These are phyloP conservation scores for Stenogyne calaminthoides DNA, from an alignment of 305 asterid species.

Conservation along the genomic window DNA sequence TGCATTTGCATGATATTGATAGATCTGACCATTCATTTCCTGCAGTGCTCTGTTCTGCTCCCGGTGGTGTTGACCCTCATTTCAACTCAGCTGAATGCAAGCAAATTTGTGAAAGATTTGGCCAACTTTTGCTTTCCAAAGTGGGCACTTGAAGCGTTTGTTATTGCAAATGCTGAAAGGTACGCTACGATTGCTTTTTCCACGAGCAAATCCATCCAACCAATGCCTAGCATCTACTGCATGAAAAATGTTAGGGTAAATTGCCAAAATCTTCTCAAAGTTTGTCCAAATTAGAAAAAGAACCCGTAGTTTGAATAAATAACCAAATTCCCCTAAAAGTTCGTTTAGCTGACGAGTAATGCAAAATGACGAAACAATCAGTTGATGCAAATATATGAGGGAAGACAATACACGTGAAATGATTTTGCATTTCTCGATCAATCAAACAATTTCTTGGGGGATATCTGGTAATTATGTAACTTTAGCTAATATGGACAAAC, in stretches of 20 bases:
- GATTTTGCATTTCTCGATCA: too few species aligned
- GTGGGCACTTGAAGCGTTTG: slow-evolving; percentile 98
- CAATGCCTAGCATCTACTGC: not conserved
- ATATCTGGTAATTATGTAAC: too few species aligned
- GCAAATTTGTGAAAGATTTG: slow-evolving; percentile 48
- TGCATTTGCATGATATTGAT: slow-evolving; percentile 10
- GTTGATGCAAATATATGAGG: too few species aligned
- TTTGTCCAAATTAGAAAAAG: too few species aligned
- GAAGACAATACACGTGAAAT: too few species aligned
- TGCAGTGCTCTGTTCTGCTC: slow-evolving; percentile 84
- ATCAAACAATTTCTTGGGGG: too few species aligned
- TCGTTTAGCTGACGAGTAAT: too few species aligned
- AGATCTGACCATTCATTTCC: slow-evolving; percentile 20
- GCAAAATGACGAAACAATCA: too few species aligned
- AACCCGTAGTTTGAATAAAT: too few species aligned
- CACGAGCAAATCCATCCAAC: not conserved
- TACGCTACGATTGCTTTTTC: slow-evolving; percentile 28
- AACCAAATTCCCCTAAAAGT: too few species aligned
- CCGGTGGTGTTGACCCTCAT: slow-evolving; percentile 95
- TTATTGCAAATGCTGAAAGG: slow-evolving; percentile 83
- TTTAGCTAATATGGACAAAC: too few species aligned
- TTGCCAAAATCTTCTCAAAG: too few species aligned
- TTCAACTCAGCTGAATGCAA: slow-evolving; percentile 57
- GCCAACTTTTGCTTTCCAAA: slow-evolving; percentile 74
- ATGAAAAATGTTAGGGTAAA: not conserved